phyloP scores from a whole-genome alignment of 768 basidiomycete genomes.

The Tricholoma sp. region DNA sequence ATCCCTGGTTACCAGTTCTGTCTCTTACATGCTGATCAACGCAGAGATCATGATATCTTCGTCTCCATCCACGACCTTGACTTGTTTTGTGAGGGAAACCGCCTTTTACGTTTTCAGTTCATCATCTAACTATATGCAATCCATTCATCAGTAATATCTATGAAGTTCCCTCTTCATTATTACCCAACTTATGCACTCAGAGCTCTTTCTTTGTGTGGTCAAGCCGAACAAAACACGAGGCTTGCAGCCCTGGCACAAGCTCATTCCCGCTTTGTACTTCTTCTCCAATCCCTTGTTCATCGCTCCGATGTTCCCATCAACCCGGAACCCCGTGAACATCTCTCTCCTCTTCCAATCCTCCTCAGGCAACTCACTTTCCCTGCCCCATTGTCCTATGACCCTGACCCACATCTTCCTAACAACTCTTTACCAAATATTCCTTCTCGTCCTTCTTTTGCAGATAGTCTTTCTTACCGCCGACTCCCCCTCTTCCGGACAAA shows the following conservation, averaged over 20 bases:
- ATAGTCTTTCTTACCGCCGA: conserved; percentile 14
- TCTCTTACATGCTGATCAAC: conserved; percentile 34
- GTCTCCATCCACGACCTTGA: conserved; percentile 57
- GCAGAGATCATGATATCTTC: conserved; percentile 39
- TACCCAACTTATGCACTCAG: conserved; percentile 68
- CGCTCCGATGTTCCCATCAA: conserved; percentile 46
- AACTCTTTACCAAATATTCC: neutral
- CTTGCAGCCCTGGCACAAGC: conserved; percentile 50
- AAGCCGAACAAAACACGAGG: conserved; percentile 29
- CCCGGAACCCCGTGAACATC: conserved; percentile 40
- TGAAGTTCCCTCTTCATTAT: conserved; percentile 55
- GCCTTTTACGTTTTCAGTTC: conserved; percentile 9
- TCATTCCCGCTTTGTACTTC: conserved; percentile 71
- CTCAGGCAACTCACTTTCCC: conserved; percentile 67
- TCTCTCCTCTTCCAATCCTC: conserved; percentile 25
- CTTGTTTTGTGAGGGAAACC: conserved; percentile 52
- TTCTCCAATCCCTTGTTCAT: conserved; percentile 69
- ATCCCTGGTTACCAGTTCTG: conserved; percentile 53
- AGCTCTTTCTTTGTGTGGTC: conserved; percentile 36
- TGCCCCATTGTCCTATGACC: conserved; percentile 55
- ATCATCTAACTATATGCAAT: too few relatives aligned
- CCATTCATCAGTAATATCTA: conserved; percentile 51
- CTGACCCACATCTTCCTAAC: conserved; percentile 9
- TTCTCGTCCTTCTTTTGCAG: conserved; percentile 6
- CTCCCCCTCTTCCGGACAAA: conserved; percentile 35